Percentiles rank a stretch among this genome's conserved stretches.
Conservation (phyloP, 139 green algal genomes). For the Nannochloris sp. region DNA sequence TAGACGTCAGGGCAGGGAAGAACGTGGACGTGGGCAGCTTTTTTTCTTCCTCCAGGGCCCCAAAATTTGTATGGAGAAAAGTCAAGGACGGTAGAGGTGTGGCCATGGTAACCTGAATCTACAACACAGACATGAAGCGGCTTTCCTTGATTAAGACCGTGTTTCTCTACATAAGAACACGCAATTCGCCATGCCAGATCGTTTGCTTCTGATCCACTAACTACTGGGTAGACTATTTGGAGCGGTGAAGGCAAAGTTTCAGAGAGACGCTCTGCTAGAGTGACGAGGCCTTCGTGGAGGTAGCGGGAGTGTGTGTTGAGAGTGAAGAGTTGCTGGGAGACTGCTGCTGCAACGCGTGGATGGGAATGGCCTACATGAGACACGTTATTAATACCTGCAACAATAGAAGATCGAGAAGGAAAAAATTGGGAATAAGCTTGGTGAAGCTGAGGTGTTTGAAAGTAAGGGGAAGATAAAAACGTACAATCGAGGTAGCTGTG, state of each 20-base stretch:
- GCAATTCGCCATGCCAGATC: constrained; percentile 74
- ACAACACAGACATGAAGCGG: constrained; percentile 50
- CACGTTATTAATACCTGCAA: constrained; percentile 83
- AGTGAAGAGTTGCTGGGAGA: constrained; percentile 42
- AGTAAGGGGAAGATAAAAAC: no score
- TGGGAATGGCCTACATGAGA: constrained; percentile 78
- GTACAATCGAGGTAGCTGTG: constrained; percentile 64
- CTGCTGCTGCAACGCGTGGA: constrained; percentile 41
- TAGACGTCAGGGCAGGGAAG: constrained; percentile 73
- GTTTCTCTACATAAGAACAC: constrained; percentile 46
- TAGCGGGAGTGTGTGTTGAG: constrained; percentile 72
- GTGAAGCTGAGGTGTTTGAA: no score
- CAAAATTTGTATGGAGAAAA: constrained; percentile 89
- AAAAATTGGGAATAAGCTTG: no score
- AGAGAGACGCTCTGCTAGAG: constrained; percentile 43
- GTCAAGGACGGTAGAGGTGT: constrained; percentile 77
- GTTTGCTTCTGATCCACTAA: constrained; percentile 73
- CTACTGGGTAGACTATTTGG: constrained; percentile 61
- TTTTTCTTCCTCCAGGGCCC: constrained; percentile 42
- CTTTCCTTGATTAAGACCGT: constrained; percentile 52
- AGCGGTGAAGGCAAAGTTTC: constrained; percentile 45
- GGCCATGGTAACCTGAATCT: constrained; percentile 70
- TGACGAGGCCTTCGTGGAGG: constrained; percentile 42
- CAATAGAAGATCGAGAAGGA: background rate
- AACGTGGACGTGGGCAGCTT: constrained; percentile 19